Evolutionary conservation across 2,329 filamentous ascomycete species (phyloP), one percentile per base, ranked within the genome.

Genomic region (Phoma sp.): DNA sequence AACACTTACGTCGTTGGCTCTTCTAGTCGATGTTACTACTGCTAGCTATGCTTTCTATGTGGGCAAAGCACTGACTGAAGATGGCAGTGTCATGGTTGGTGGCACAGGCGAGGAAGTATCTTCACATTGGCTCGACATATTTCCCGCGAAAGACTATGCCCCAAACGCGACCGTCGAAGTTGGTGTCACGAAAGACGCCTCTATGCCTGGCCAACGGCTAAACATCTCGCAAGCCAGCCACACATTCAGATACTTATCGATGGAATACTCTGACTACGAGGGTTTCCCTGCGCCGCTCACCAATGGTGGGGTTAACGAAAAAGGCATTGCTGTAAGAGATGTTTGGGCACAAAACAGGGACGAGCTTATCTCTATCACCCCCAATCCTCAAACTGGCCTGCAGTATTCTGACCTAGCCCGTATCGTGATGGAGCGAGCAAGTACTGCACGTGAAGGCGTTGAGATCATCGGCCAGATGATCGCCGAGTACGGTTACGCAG

Each of bases 21-120:
- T 58, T 21, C 38, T 65, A 31, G 37, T 54, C 1, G 52, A 62
- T 12, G 56, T 56, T 1, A 40, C 56, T 6, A 46, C 49, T n/a
- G 76, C 76, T n/a, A 81, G 79, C 67, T 80, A 81, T 63, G 78
- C 77, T 13, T 80, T 81, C 64, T 81, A 80, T 47, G 77, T 81
- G 17, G 79, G 79, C 55, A 79, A 79, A 55, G 70, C 74, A 35
- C 74, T 81, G 56, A 80, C 79, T 0, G 65, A 71, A 13, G 74
- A 77, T 56, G 77, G 76, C 27, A 74, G 72, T 32, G 77, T 81
- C 24, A 70, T 80, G 38, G 66, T 81, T 19, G 78, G 78, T 55
- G 78, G 79, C 21, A 81, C 78, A 4, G 79, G 78, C 39, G 79
- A 81, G 56, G 78, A 81, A 58, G 78, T 80, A 0, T 81, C 78